phyloP scores from a whole-genome alignment of 768 basidiomycete genomes.

The Naganishia vaughanmartiniae region DNA sequence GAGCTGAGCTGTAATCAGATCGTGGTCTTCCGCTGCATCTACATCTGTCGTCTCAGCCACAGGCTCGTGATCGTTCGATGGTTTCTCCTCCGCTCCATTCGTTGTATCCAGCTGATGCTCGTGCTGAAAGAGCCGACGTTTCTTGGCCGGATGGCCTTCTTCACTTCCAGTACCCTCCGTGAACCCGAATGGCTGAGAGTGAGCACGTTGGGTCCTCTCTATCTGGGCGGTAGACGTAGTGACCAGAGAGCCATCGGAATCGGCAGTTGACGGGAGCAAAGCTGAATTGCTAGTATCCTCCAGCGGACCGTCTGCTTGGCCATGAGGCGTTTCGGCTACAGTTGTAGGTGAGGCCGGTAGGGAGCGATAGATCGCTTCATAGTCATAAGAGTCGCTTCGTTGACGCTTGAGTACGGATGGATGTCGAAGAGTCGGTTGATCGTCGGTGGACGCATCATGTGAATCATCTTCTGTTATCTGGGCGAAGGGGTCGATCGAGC shows the following conservation, averaged over 20 bases:
- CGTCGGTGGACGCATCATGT: background rate
- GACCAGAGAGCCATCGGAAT: background rate
- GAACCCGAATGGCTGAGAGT: conserved; percentile 15
- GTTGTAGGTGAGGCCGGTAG: background rate
- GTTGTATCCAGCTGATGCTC: conserved; percentile 5
- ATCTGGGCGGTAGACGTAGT: background rate
- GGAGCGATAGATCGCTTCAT: background rate
- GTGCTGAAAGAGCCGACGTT: conserved; percentile 13
- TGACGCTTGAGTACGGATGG: background rate
- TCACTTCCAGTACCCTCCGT: background rate
- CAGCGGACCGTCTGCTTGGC: background rate
- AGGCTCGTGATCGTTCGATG: background rate
- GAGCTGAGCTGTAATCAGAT: conserved; percentile 1
- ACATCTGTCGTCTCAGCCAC: background rate
- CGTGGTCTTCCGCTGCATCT: background rate
- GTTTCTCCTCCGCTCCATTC: background rate
- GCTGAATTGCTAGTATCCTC: background rate
- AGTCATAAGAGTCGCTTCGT: background rate
- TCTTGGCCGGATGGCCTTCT: background rate
- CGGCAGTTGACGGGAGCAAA: background rate
- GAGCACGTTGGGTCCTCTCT: conserved; percentile 9
- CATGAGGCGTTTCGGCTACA: background rate
- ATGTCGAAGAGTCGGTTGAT: background rate
- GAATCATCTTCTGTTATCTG: background rate
- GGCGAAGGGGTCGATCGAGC: background rate